Base-by-base conservation (phyloP, 2,329 filamentous ascomycete genomes). In the Aspergillus uvarum region DNA sequence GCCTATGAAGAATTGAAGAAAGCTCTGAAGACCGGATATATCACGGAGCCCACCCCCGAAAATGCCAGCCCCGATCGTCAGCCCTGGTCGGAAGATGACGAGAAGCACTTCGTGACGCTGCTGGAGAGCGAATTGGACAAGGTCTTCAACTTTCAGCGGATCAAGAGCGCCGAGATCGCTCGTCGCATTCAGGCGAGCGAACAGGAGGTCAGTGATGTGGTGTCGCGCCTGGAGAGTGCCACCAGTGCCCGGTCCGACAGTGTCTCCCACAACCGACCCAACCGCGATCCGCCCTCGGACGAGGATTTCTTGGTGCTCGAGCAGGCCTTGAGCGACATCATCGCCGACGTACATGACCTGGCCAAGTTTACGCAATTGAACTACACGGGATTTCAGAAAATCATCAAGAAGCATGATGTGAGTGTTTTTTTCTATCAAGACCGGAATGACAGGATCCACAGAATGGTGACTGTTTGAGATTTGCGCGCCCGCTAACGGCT, bases 351-450 rank as follows among this genome's bases (percentile, higher is more conserved):
- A 22, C 94, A 99, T 77, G 95, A 99, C 72, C 84, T 99, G 61
- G 93, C 95, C 76, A 98, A 98, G 79, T 99, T 96, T 75, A 96
- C 96, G 6, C 94, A 97, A 80, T 81, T 99, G 73, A 99, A 99
- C 79, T 99, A 99, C 74, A 98, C 94, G 0, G 95, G 95, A 5
- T 99, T 99, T 76, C 96, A 97, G 82, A 99, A 99, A 83, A 99
- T 99, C 65, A 96, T 99, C 78, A 99, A 99, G 84, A 99, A 99
- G 83, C 95, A 99, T 77, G 95, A 97, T 80, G 91, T 94, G 77
- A 68, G 89, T 80, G 24, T 6, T 42, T 21, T 21, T 12, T 44
- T 44, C 22, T 22, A 22, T 19, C 2, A 8, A 12, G 2, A 5
- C 38, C 16, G 38, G 2, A 16, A 21, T 38, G 19, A 19, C 5